Evolutionary conservation across 2,329 filamentous ascomycete genomes (phyloP), one percentile per base, ranked within the genome.

Genomic region (Zymoseptoria ardabiliae): DNA sequence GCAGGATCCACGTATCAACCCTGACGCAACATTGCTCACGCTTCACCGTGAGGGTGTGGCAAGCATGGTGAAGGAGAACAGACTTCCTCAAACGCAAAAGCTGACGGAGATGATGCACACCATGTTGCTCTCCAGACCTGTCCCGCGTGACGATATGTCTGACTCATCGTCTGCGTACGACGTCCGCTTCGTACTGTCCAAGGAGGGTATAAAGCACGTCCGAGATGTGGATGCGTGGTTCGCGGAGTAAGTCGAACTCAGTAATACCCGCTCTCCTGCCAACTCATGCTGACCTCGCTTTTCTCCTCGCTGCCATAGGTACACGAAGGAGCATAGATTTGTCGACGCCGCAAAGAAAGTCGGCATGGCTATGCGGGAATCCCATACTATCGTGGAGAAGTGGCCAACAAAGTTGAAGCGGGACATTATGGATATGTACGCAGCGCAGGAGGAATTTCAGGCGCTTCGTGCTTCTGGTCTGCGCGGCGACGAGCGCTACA

Each of bases 1-100:
- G 0, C 69, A 76, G 54, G 20, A 60, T 0, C 69, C 61, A 7
- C 1, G 2, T 1, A 50, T 70, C 6, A 79, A 78, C 58, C 70
- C 72, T 0, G 68, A 76, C 25, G 77, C 77, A 1, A 76, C 75
- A 0, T 66, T 79, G 0, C 58, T 80, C 17, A 71, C 73, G 9
- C 69, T 77, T 1, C 79, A 77, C 68, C 63, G 75, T 52, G 76
- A 76, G 59, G 75, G 73, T 1, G 62, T 74, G 2, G 35, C 11
- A 13, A 6, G 10, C 10, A 41, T 41, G 35, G 11, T 17, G 1
- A 13, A 17, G 17, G 11, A 41, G 17, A 6, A 17, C 35, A 17
- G 35, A 41, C 35, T 41, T 41, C 35, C 35, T 17, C 23, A 25
- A 25, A 17, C 35, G 17, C 35, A 41, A 41, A 17, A 41, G 35